Percentiles rank a stretch among this genome's conserved stretches.
Conservation (phyloP, 352 stramenopile species). For the Peronosclerospora sorghi region DNA sequence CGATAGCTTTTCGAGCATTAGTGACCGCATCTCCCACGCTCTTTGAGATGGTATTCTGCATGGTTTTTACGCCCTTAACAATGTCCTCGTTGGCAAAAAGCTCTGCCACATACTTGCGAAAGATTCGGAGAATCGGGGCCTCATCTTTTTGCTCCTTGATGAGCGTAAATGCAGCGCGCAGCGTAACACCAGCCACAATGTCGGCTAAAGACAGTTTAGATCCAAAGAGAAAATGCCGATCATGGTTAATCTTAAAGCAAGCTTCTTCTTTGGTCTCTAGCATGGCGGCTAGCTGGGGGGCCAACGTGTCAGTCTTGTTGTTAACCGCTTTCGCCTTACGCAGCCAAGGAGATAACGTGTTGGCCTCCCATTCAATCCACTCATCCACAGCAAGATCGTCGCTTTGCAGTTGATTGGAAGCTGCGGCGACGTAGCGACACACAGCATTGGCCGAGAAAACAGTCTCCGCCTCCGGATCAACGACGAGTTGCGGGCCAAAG, state of each 20-base stretch:
- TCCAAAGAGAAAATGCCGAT: slow-evolving; percentile 58
- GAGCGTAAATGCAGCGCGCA: slow-evolving; percentile 48
- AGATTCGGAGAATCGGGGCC: slow-evolving; percentile 34
- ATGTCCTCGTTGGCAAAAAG: slow-evolving; percentile 44
- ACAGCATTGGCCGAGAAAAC: slow-evolving; percentile 76
- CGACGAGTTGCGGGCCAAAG: slow-evolving; percentile 43
- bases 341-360: slow-evolving; percentile 50
- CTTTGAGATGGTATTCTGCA: slow-evolving; percentile 30
- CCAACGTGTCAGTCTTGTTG: slow-evolving; percentile 15
- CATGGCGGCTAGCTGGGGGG: slow-evolving; percentile 31
- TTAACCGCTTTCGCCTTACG: slow-evolving; percentile 34
- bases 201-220: slow-evolving; percentile 55
- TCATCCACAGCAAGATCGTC: slow-evolving; percentile 76
- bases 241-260: slow-evolving; percentile 23
- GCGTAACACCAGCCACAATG: slow-evolving; percentile 56
- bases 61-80: slow-evolving; percentile 30
- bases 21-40: slow-evolving; percentile 6
- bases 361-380: slow-evolving; percentile 74
- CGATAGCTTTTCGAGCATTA: slow-evolving; percentile 4
- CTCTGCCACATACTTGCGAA: slow-evolving; percentile 56
- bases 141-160: slow-evolving; percentile 37
- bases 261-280: slow-evolving; percentile 56
- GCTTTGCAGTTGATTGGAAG: slow-evolving; percentile 37
- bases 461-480: slow-evolving; percentile 20
- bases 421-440: slow-evolving; percentile 53